Base-by-base conservation (phyloP, 2,329 filamentous ascomycete genomes). In the Fusarium keratoplasticum region DNA sequence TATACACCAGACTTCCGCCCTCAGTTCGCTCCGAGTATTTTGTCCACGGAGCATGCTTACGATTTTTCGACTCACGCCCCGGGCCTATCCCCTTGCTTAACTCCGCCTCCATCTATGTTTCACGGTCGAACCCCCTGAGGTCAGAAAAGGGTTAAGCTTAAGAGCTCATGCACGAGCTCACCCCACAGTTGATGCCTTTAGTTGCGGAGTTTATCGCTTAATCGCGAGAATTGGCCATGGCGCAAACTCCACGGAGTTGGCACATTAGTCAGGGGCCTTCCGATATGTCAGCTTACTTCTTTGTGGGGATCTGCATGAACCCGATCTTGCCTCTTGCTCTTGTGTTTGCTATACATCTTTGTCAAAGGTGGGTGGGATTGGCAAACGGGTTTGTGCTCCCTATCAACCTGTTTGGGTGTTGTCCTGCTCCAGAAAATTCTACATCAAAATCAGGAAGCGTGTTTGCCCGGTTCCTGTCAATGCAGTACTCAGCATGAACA, bases 1-100 rank as follows among this genome's bases (percentile, higher is more conserved):
- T 47, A 47, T 47, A 47, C 3, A 1, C 14, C 8, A 25, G 5
- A 2, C 1, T 3, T 18, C 14, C 3, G 0, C 1, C 22, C 8
- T 10, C 2, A 9, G 5, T 10, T 1, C 3, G 2, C 8, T 47
- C 42, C 22, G 8, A 3, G 22, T 5, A 27, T 27, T 8, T 25
- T 5, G 5, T 47, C 42, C 42, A 27, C 22, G 22, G 42, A 47
- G 4, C 2, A 27, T 27, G 42, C 14, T 25, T 9, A 47, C 42
- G 7, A 47, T 47, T 27, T 22, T 18, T 47, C 20, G 25, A 16
- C 42, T 1, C 16, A 8, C 1, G 22, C 0, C 2, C 22, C 3
- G 8, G 0, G 22, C 5, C 42, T 47, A 47, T 47, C 42, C 18
- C 42, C 42, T 25, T 25, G 42, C 42, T 25, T 47, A 47, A 47